Evolutionary conservation across 306 rosid genomes (phyloP).

Genomic region (Spatholobus suberectus): DNA sequence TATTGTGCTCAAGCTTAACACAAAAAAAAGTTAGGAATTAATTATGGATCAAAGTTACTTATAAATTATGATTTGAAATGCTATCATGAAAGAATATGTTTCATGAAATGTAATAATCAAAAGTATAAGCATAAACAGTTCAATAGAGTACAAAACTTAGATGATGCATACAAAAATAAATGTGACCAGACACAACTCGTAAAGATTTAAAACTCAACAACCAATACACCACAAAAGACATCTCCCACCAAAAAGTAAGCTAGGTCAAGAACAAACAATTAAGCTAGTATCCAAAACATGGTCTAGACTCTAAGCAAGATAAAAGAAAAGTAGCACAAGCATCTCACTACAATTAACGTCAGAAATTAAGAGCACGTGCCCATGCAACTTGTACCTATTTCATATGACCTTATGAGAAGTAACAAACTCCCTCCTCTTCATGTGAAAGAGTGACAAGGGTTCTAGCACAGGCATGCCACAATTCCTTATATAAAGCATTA

Average conservation of each 20-base stretch:
- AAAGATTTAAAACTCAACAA: slow-evolving; percentile 11
- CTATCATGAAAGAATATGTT: slow-evolving; percentile 6
- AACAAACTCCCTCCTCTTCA: slow-evolving; percentile 90
- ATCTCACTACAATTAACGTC: background rate
- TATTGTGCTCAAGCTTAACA: background rate
- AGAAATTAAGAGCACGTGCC: background rate
- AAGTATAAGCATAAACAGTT: slow-evolving; percentile 20
- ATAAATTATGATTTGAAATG: background rate
- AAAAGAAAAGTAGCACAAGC: background rate
- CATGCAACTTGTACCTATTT: slow-evolving; percentile 70
- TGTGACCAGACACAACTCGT: background rate
- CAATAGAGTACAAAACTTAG: background rate
- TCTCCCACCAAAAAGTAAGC: slow-evolving; percentile 13
- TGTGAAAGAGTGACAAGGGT: slow-evolving; percentile 96
- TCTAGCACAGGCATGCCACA: slow-evolving; percentile 99
- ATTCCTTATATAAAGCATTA: slow-evolving; percentile 88
- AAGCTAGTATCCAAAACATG: slow-evolving; percentile 21
- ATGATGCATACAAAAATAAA: slow-evolving; percentile 7
- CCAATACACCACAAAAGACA: background rate
- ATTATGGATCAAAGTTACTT: slow-evolving; percentile 23
- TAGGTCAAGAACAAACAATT: background rate
- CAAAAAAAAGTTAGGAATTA: background rate
- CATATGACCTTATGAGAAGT: slow-evolving; percentile 99
- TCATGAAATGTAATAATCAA: background rate
- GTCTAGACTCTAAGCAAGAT: background rate